Conservation (phyloP, 2,329 filamentous ascomycete species). For the Xylaria sp. region DNA sequence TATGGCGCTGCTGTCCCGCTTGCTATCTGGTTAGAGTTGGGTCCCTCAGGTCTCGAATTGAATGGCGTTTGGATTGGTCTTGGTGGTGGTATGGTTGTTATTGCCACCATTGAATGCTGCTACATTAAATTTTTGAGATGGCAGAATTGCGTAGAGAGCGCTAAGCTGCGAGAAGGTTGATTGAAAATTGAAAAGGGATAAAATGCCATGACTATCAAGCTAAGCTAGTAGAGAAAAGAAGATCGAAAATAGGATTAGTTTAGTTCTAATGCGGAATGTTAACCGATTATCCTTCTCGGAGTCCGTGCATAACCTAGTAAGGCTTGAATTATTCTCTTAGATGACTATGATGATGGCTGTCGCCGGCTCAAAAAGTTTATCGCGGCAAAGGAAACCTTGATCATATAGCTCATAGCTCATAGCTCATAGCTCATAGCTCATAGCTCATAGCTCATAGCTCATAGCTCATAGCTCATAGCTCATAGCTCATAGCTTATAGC, state of each 20-base stretch:
- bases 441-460: not conserved
- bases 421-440: not conserved
- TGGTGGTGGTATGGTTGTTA: constrained; percentile 50
- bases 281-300: not conserved
- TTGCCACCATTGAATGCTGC: constrained; percentile 48
- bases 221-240: not conserved
- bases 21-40: constrained; percentile 54
- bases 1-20: constrained; percentile 54
- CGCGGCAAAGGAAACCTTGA: constrained; percentile 1
- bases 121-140: constrained; percentile 50
- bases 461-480: not conserved
- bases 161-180: constrained; percentile 46
- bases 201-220: not conserved
- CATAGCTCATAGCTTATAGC: not conserved
- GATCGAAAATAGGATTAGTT: not conserved
- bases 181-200: not conserved
- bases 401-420: not conserved
- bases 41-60: constrained; percentile 48
- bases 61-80: constrained; percentile 53
- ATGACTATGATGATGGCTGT: not conserved
- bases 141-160: constrained; percentile 51
- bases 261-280: not conserved
- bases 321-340: not conserved
- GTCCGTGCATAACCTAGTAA: not conserved
- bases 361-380: not conserved